phyloP scores from a whole-genome alignment of 805 yeast species.

The Suhomyces pyralidae region DNA sequence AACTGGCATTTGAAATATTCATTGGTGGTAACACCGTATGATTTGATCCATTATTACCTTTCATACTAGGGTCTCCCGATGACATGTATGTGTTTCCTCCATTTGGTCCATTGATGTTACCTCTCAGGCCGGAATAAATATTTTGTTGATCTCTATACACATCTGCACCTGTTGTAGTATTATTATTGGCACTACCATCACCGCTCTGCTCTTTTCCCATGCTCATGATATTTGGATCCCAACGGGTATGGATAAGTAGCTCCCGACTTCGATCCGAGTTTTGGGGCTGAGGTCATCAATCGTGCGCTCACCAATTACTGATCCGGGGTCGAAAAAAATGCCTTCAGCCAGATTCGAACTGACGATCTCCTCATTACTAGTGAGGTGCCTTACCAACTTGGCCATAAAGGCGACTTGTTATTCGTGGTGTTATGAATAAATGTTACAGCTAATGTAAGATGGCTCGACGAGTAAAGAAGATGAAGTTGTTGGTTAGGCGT shows the following conservation, averaged over 20 bases:
- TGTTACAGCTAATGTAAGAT: too few relatives aligned
- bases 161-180: not conserved
- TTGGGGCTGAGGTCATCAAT: not conserved
- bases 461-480: too few relatives aligned
- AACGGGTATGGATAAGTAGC: too few relatives aligned
- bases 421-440: too few relatives aligned
- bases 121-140: not conserved
- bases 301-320: not conserved
- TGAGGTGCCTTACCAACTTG: conserved; percentile 14
- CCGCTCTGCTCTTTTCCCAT: not conserved
- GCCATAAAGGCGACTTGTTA: conserved; percentile 9
- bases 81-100: not conserved
- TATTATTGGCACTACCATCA: not conserved
- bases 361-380: conserved; percentile 16
- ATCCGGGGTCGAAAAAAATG: conserved; percentile 1
- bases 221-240: not conserved
- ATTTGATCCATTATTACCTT: not conserved
- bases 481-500: too few relatives aligned
- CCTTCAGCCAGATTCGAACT: conserved; percentile 16
- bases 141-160: not conserved
- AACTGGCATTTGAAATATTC: not conserved
- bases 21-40: not conserved
- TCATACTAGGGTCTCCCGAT: not conserved
- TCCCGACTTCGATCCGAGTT: not conserved
- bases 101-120: not conserved